Evolutionary conservation across 345 rosid genomes (phyloP).

Genomic region (Capsella bursapastoris): DNA sequence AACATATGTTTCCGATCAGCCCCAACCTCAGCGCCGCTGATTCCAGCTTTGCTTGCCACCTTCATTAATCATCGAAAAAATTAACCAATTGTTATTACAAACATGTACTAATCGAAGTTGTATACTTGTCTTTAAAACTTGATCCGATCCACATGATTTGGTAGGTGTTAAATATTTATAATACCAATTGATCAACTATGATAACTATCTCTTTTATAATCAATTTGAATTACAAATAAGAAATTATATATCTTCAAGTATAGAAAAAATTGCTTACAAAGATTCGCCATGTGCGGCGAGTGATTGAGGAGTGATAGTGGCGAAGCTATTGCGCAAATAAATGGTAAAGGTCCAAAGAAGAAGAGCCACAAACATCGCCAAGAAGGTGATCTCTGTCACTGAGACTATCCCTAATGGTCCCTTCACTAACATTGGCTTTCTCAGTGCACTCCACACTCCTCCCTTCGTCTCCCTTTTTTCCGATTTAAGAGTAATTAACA

Average conservation of each 20-base stretch:
- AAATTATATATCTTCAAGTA: neutral
- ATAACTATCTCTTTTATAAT: neutral
- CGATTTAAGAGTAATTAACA: neutral
- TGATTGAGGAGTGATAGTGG: conserved; percentile 47
- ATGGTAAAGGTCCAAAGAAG: conserved; percentile 63
- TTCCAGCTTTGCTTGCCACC: conserved; percentile 66
- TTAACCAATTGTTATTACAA: neutral
- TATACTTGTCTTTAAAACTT: neutral
- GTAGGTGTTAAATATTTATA: neutral
- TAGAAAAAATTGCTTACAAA: conserved; percentile 49
- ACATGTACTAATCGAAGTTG: neutral
- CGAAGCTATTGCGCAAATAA: conserved; percentile 53
- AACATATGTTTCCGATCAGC: conserved; percentile 65
- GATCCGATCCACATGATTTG: neutral
- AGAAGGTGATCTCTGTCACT: conserved; percentile 59
- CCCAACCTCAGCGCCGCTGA: conserved; percentile 51
- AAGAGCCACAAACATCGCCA: conserved; percentile 70
- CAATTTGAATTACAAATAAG: neutral
- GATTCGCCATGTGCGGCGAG: conserved; percentile 46
- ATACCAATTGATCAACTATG: neutral
- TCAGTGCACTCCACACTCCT: conserved; percentile 41
- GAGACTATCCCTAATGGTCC: conserved; percentile 92
- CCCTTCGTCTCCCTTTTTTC: conserved; percentile 27
- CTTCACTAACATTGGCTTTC: conserved; percentile 67
- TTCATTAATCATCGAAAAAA: conserved; percentile 25